Conservation (phyloP, 2,329 filamentous ascomycete genomes). For the Talaromyces amestolkiae region DNA sequence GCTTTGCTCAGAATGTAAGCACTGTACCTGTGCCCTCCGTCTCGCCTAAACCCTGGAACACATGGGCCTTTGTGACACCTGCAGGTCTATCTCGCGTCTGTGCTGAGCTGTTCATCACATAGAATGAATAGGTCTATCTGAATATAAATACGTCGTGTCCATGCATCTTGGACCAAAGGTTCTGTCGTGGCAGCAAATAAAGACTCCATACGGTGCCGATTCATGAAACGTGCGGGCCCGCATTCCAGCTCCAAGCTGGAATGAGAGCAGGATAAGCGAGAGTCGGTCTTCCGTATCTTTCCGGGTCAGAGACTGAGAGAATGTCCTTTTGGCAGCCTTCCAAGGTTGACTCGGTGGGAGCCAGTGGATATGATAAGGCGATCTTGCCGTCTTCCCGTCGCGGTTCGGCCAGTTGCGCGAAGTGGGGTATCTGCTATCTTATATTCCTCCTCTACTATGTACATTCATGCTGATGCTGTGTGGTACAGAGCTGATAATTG, state of each 20-base stretch:
- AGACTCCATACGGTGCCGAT: background rate
- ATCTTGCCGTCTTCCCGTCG: slow-evolving; percentile 15
- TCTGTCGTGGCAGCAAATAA: background rate
- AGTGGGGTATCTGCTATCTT: slow-evolving; percentile 15
- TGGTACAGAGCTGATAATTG: slow-evolving; percentile 4
- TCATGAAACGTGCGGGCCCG: slow-evolving; percentile 10
- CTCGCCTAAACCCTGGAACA: slow-evolving; percentile 1
- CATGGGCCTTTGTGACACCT: slow-evolving; percentile 14
- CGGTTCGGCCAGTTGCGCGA: slow-evolving; percentile 20
- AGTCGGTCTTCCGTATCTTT: background rate
- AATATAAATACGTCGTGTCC: background rate
- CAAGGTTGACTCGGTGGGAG: background rate
- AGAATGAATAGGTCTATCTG: background rate
- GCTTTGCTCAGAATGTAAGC: slow-evolving; percentile 10
- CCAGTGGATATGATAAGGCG: background rate
- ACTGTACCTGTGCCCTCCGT: background rate
- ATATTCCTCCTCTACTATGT: background rate
- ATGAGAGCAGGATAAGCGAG: background rate
- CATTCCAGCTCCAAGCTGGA: slow-evolving; percentile 4
- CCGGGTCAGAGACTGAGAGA: background rate
- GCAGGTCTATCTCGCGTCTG: background rate
- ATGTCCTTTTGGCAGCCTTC: background rate
- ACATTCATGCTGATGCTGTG: background rate
- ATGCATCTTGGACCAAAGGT: background rate
- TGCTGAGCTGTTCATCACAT: background rate